phyloP scores from a whole-genome alignment of 139 green algal genomes.

The Gonium pectorale region DNA sequence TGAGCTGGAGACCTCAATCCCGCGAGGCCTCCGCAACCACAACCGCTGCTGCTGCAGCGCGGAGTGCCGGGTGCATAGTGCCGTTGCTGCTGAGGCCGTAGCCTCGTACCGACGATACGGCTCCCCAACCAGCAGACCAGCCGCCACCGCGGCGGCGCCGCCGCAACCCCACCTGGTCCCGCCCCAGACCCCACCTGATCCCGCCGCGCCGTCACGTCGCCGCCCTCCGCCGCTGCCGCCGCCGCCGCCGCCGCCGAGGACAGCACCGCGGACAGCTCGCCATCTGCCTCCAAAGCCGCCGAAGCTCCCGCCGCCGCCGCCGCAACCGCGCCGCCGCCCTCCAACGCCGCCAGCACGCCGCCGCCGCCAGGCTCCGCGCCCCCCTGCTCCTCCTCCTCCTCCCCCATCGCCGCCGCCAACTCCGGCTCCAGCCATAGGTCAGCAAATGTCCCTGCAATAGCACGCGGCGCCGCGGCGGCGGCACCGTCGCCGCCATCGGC shows the following conservation, averaged over 20 bases:
- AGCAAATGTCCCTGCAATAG: conserved; percentile 49
- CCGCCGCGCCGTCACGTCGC: neutral
- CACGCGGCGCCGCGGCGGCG: neutral
- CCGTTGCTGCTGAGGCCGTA: too few species aligned
- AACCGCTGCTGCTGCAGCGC: too few species aligned
- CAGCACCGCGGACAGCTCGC: conserved; percentile 5
- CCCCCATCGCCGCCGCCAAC: conserved; percentile 38
- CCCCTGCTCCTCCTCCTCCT: conserved; percentile 19
- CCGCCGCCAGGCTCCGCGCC: neutral
- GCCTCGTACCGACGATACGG: too few species aligned
- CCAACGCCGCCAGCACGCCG: conserved; percentile 7
- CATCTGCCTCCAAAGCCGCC: neutral
- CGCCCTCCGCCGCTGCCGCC: neutral
- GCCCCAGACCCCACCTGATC: neutral
- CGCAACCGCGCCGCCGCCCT: neutral
- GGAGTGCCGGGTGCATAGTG: too few species aligned
- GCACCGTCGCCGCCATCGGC: neutral
- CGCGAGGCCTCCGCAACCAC: too few species aligned
- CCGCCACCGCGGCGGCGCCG: too few species aligned
- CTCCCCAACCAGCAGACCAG: too few species aligned
- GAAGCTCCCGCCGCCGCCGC: neutral
- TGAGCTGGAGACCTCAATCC: too few species aligned
- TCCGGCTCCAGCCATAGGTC: conserved; percentile 73
- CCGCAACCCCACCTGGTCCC: neutral
- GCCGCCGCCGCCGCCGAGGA: neutral